Percentiles rank a stretch among this genome's conserved stretches.
phyloP scores from a whole-genome alignment of 2,329 filamentous ascomycete species.

The Ophiobolus disseminans region DNA sequence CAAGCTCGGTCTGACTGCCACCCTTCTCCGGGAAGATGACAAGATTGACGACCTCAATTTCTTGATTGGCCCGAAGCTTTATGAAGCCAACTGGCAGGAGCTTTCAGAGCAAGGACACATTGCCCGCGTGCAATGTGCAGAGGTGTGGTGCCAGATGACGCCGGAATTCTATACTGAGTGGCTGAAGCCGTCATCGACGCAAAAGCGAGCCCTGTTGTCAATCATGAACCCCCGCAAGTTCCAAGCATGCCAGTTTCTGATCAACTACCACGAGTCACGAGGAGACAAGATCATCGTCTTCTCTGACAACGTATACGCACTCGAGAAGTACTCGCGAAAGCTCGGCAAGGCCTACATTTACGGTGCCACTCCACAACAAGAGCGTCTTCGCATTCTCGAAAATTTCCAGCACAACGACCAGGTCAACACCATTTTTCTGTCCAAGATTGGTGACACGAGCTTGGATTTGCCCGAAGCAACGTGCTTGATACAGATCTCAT shows the following conservation, averaged over 20 bases:
- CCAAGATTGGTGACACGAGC: constrained; percentile 98
- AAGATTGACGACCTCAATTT: constrained; percentile 98
- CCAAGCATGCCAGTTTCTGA: constrained; percentile 96
- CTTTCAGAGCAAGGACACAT: constrained; percentile 96
- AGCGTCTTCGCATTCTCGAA: constrained; percentile 85
- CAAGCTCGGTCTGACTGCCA: constrained; percentile 93
- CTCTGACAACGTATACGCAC: constrained; percentile 93
- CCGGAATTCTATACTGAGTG: constrained; percentile 98
- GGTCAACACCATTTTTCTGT: constrained; percentile 92
- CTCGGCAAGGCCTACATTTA: constrained; percentile 90
- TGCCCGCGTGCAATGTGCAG: constrained; percentile 94
- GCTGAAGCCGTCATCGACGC: constrained; percentile 68
- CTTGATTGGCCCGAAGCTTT: constrained; percentile 94
- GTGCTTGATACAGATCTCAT: constrained; percentile 95
- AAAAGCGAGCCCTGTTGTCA: constrained; percentile 75
- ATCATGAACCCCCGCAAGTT: constrained; percentile 99
- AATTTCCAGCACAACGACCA: constrained; percentile 94
- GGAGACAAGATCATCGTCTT: constrained; percentile 99
- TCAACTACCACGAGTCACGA: constrained; percentile 92
- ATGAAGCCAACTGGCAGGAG: constrained; percentile 99
- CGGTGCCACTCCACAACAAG: constrained; percentile 82
- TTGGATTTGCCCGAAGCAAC: constrained; percentile 96
- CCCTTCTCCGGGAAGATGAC: constrained; percentile 92
- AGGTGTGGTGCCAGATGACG: constrained; percentile 99
- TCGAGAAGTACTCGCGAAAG: constrained; percentile 84